Evolutionary conservation across 2,329 filamentous ascomycete species (phyloP), one percentile per base, ranked within the genome.

Genomic region (Plectosphaerella sp.): DNA sequence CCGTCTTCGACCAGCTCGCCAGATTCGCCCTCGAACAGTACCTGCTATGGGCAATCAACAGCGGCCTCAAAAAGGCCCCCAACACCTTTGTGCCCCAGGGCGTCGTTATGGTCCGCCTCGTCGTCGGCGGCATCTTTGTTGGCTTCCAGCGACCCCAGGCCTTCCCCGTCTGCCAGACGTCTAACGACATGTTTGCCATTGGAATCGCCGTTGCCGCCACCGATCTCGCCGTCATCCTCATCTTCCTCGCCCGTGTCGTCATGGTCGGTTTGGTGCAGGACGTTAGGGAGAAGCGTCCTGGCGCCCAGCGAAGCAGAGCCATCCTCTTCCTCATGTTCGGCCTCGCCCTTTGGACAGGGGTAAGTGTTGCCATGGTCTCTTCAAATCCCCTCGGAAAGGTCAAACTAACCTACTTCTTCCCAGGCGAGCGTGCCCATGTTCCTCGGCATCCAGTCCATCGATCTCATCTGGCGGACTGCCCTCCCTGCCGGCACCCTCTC

Each of bases 1-100:
- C 78, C 9, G 58, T 74, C 22, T 82, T 84, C 63, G 82, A 85
- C 57, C 81, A 85, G 61, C 61, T 83, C 22, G 76, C 76, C 16
- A 73, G 82, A 48, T 66, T 78, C 48, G 71, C 76, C 36, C 63
- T 82, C 51, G 74, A 82, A 58, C 80, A 83, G 61, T 79, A 76
- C 52, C 61, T 83, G 5, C 57, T 80, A 43, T 83, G 79, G 77
- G 71, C 70, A 5, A 68, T 78, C 53, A 74, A 72, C 58, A 66
- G 63, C 18, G 67, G 68, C 33, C 59, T 63, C n/a, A 65, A 62
- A 57, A 65, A 67, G 33, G 67, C 72, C 3, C 58, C 64, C 8
- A 69, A 70, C 54, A 63, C 65, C 7, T 52, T 77, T 16, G 48
- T 76, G 14, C 67, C 74, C n/a, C 79, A 82, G 57, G 61, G 69